Conservation (phyloP, 805 yeast genomes). For the Torulaspora quercuum region DNA sequence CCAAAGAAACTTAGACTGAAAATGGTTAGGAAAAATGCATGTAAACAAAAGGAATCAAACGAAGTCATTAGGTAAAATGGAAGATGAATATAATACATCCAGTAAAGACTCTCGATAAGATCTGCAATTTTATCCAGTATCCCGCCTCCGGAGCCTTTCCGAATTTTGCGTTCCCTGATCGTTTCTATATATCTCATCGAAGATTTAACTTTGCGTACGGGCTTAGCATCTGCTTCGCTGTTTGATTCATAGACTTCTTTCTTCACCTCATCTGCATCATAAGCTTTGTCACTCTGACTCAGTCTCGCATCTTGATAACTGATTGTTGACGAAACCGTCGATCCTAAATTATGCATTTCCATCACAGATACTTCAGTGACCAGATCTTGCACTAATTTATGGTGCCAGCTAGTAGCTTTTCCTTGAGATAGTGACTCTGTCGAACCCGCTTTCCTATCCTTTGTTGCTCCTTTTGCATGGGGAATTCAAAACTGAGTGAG, state of each 20-base stretch:
- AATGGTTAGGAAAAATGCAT: slow-evolving; percentile 38
- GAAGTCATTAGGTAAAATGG: slow-evolving; percentile 45
- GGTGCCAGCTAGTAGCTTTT: no score
- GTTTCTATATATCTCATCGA: slow-evolving; percentile 17
- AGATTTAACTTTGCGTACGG: slow-evolving; percentile 1
- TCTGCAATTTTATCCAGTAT: slow-evolving; percentile 29
- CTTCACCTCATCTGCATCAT: neutral
- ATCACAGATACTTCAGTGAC: no score
- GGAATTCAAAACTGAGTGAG: no score
- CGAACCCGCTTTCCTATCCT: no score
- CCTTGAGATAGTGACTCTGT: no score
- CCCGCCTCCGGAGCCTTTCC: slow-evolving; percentile 14
- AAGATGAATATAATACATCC: slow-evolving; percentile 45
- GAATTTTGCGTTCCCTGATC: slow-evolving; percentile 14
- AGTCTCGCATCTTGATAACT: neutral
- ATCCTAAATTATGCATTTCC: no score
- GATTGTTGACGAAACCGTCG: neutral
- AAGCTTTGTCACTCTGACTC: no score
- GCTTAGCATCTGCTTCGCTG: no score
- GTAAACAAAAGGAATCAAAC: slow-evolving; percentile 42
- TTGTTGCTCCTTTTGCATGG: no score
- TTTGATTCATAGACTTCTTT: neutral
- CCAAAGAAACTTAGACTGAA: slow-evolving; percentile 42
- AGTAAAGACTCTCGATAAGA: slow-evolving; percentile 35
- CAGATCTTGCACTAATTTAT: no score